Percentiles rank a stretch among this genome's conserved stretches.
These are phyloP conservation scores for Phialophora expanda DNA, from an alignment of 2,329 filamentous ascomycete species.

Conservation along the genomic window DNA sequence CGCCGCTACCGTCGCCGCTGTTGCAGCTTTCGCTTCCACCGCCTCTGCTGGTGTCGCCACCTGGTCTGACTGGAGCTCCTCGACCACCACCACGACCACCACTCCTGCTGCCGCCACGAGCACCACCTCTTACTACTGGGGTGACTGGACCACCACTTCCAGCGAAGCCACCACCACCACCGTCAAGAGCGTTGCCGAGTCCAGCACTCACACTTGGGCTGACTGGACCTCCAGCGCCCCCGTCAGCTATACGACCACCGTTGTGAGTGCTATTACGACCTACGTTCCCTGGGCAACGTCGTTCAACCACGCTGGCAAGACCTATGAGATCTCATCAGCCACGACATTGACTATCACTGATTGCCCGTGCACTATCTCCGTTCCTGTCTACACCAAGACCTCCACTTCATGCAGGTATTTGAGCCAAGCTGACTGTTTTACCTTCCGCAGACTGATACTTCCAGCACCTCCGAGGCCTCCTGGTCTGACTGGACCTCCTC, in stretches of 20 bases:
- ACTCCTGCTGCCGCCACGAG: conserved; percentile 20
- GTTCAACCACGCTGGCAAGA: conserved; percentile 38
- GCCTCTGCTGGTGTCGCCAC: conserved; percentile 29
- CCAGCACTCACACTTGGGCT: conserved; percentile 31
- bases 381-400: conserved; percentile 38
- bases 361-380: conserved; percentile 41
- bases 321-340: conserved; percentile 38
- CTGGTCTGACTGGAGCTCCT: conserved; percentile 22
- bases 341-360: conserved; percentile 42
- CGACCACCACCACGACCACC: conserved; percentile 26
- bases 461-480: conserved; percentile 20
- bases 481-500: conserved; percentile 17
- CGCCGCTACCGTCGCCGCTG: conserved; percentile 33
- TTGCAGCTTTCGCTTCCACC: conserved; percentile 29
- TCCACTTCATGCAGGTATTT: conserved; percentile 37
- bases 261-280: conserved; percentile 40
- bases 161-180: conserved; percentile 17
- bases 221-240: conserved; percentile 34
- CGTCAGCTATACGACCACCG: conserved; percentile 36
- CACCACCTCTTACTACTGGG: conserved; percentile 24
- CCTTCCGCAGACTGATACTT: conserved; percentile 14
- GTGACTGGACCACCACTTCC: conserved; percentile 26
- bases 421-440: conserved; percentile 12
- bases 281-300: conserved; percentile 37
- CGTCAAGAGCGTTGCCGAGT: conserved; percentile 16